phyloP scores from a whole-genome alignment of 495 filamentous ascomycete genomes.

The Hypoxylon cercidicola region DNA sequence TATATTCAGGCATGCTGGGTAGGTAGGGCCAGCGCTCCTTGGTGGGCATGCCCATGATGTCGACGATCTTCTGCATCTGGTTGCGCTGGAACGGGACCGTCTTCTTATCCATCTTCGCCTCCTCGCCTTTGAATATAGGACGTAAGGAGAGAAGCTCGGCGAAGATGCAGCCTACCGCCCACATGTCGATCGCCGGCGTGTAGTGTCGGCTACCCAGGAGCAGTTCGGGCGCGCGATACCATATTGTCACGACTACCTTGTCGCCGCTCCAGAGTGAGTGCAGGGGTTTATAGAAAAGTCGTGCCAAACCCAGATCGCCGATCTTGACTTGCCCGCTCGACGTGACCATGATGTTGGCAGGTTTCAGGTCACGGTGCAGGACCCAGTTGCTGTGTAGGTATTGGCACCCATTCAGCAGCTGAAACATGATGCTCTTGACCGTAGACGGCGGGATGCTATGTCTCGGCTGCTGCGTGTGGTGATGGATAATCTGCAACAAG shows the following conservation, averaged over 20 bases:
- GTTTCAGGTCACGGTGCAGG: constrained; percentile 94
- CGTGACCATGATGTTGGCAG: constrained; percentile 99
- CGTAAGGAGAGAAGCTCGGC: constrained; percentile 90
- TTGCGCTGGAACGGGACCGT: constrained; percentile 97
- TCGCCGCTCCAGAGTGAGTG: constrained; percentile 92
- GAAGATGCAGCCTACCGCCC: constrained; percentile 98
- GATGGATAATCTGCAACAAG: constrained; percentile 96
- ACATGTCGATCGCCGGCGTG: constrained; percentile 95
- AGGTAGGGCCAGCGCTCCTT: constrained; percentile 91
- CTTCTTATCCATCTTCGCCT: constrained; percentile 99
- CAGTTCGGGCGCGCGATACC: constrained; percentile 97
- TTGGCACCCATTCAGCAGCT: constrained; percentile 90
- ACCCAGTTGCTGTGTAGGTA: constrained; percentile 99
- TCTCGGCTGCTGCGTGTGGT: constrained; percentile 89
- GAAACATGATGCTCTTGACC: constrained; percentile 92
- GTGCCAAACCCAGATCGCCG: constrained; percentile 90
- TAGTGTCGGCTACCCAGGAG: constrained; percentile 92
- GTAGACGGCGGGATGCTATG: constrained; percentile 87
- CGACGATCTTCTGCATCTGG: constrained; percentile 98
- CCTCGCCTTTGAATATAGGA: constrained; percentile 98
- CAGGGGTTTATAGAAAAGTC: constrained; percentile 92
- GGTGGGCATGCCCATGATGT: constrained; percentile 89
- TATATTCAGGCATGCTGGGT: constrained; percentile 81
- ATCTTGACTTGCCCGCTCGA: constrained; percentile 89
- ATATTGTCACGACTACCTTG: constrained; percentile 99